Percentiles rank a stretch among this genome's conserved stretches.
phyloP scores from a whole-genome alignment of 805 yeast species.

The Tetrapisispora nanseiensis region DNA sequence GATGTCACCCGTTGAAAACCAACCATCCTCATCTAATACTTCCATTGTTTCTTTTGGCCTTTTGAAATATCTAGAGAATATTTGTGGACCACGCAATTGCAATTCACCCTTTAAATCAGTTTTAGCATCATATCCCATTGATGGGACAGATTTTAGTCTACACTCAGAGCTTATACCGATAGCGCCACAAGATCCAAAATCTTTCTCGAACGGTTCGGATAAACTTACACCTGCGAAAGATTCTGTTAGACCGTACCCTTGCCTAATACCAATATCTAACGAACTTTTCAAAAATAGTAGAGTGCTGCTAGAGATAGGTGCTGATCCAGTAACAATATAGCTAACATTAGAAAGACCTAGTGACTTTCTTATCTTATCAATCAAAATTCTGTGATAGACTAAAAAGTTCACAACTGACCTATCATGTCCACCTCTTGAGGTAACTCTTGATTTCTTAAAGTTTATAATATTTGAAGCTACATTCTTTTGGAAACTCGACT shows the following conservation, averaged over 20 bases:
- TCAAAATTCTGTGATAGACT: constrained; percentile 28
- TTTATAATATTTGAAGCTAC: constrained; percentile 21
- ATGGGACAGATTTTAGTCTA: constrained; percentile 54
- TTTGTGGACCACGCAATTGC: constrained; percentile 54
- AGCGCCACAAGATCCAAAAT: constrained; percentile 52
- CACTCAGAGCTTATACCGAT: constrained; percentile 47
- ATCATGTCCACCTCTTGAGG: constrained; percentile 29
- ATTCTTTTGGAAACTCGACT: constrained; percentile 14
- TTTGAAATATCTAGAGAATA: constrained; percentile 47
- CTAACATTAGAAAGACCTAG: constrained; percentile 40
- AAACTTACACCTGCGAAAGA: constrained; percentile 52
- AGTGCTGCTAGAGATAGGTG: constrained; percentile 59
- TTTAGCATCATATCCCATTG: constrained; percentile 42
- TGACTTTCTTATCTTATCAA: constrained; percentile 36
- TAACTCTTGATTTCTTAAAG: constrained; percentile 16
- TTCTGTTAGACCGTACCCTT: constrained; percentile 75
- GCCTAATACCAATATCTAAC: constrained; percentile 43
- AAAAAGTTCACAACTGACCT: constrained; percentile 32
- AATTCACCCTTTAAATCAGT: constrained; percentile 49
- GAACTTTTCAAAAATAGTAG: constrained; percentile 53
- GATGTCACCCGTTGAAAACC: constrained; percentile 64
- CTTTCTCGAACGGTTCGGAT: constrained; percentile 37
- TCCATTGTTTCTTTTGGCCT: constrained; percentile 44
- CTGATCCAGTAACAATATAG: constrained; percentile 47
- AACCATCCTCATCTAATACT: constrained; percentile 46